A percentile compares a stretch with the other conserved stretches of the same genome.
These are phyloP conservation scores for Dioszegia hungarica DNA, from an alignment of 768 basidiomycete species.

Conservation along the genomic window DNA sequence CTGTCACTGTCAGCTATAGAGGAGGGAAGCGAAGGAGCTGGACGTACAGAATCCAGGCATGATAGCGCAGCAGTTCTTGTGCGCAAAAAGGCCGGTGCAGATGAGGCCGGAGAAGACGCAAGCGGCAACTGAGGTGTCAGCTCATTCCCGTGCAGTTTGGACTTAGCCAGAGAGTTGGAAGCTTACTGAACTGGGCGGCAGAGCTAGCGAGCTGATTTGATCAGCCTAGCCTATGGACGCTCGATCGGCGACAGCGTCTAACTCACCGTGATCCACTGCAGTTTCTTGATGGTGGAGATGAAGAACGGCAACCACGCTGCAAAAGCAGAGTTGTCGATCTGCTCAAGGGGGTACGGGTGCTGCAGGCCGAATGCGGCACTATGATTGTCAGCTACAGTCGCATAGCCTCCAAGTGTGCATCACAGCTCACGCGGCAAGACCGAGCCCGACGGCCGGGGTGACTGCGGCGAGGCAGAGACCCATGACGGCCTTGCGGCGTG, in stretches of 20 bases:
- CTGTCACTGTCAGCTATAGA: background rate
- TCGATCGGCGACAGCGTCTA: too few relatives aligned
- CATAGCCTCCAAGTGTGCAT: background rate
- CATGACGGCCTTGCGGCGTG: background rate
- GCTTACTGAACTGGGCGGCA: slow-evolving; percentile 1
- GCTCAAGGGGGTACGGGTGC: slow-evolving; percentile 5
- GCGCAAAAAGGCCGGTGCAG: slow-evolving; percentile 2
- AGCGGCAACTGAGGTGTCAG: background rate
- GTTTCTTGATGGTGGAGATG: background rate
- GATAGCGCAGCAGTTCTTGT: background rate
- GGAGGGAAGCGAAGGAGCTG: background rate
- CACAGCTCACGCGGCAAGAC: background rate
- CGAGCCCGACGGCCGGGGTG: background rate
- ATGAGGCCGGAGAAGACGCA: slow-evolving; percentile 8
- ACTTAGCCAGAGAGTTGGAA: background rate
- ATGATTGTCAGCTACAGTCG: background rate
- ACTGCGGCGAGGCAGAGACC: background rate
- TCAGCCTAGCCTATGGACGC: background rate
- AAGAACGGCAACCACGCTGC: slow-evolving; percentile 8
- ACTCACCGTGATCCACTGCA: slow-evolving; percentile 3
- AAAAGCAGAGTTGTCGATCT: slow-evolving; percentile 4
- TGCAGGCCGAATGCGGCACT: slow-evolving; percentile 2
- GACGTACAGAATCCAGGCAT: background rate
- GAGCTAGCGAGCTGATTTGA: background rate
- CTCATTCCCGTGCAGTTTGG: background rate